Evolutionary conservation across 176 grass and related monocot genomes (phyloP), one percentile per base, ranked within the genome.

Genomic region (Carex myosuroides): DNA sequence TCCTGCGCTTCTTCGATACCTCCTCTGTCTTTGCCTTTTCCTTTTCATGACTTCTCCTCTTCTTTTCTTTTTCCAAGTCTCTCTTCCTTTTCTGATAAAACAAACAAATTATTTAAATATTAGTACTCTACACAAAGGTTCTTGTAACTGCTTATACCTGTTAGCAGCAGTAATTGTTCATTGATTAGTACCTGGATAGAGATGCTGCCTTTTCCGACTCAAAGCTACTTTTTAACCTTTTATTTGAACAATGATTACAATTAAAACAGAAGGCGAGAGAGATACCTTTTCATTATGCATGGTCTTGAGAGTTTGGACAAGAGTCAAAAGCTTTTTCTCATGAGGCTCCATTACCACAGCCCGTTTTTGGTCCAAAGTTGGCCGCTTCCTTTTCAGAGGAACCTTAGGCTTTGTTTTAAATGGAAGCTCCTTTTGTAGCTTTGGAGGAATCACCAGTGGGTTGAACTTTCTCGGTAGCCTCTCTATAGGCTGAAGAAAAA

Each of bases 361-460:
- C 16, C 92, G 85, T 67, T 86, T 86, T 10, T 84, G 89, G 61
- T 85, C 85, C 22, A 89, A 46, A 24, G 71, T 59, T n/a, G n/a
- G 82, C 16, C 81, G 85, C 10, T 81, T 92, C 64, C 56, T 84
- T 76, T 86, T 85, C 21, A 84, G 85, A 35, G 21, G 89, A 81
- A 90, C 76, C 89, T 99, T 99, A 3, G 91, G 93, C 62, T 99
- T 99, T 14, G 88, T n/a, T 71, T 80, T 81, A 85, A 99, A 99
- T 61, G n/a, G 93, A 80, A 99, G 93, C 29, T 80, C 65, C 8
- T 57, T 83, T 85, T 98, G 96, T 63, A 98, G 86, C 88, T 91
- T 99, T 78, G 65, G 76, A 83, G 93, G 96, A 56, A 99, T 88
- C 65, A 88, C 91, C 67, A 95, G 17, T 62, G 93, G 77, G 42